Conservation (phyloP, 2,329 filamentous ascomycete genomes). For the Hymenoscyphus linearis region DNA sequence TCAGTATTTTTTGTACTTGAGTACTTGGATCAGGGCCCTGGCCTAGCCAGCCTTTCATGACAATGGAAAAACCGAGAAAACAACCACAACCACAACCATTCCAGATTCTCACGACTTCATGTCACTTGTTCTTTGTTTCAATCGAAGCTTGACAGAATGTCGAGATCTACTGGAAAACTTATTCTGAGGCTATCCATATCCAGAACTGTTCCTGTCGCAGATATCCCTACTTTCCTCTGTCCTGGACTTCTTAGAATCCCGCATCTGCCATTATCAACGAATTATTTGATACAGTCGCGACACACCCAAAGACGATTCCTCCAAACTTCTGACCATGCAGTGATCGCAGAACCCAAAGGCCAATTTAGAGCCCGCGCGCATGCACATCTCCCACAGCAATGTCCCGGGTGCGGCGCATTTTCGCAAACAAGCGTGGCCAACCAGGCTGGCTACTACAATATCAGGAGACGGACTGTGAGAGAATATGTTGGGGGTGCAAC, state of each 20-base stretch:
- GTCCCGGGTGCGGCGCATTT: conserved; percentile 60
- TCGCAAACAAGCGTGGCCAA: conserved; percentile 49
- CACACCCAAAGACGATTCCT: conserved; percentile 13
- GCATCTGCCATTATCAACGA: conserved; percentile 2
- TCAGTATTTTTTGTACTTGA: conserved; percentile 20
- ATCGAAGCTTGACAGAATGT: conserved; percentile 11
- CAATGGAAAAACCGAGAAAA: no score
- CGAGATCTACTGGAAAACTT: conserved; percentile 12
- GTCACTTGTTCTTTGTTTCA: not conserved
- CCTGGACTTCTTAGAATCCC: conserved; percentile 33
- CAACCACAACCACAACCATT: no score
- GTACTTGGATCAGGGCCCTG: no score
- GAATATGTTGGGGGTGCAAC: conserved; percentile 36
- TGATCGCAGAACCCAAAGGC: not conserved
- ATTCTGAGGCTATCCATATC: conserved; percentile 15
- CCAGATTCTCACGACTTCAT: not conserved
- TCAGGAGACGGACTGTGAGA: conserved; percentile 46
- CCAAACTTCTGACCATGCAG: not conserved
- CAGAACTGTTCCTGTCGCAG: conserved; percentile 22
- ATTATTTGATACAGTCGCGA: conserved; percentile 4
- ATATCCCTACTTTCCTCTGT: conserved; percentile 45
- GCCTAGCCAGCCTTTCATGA: no score
- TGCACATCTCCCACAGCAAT: conserved; percentile 47
- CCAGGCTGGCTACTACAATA: conserved; percentile 52
- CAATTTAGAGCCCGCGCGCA: not conserved